Base-by-base conservation (phyloP, 345 rosid species). In the Euphorbia pulcherrima region DNA sequence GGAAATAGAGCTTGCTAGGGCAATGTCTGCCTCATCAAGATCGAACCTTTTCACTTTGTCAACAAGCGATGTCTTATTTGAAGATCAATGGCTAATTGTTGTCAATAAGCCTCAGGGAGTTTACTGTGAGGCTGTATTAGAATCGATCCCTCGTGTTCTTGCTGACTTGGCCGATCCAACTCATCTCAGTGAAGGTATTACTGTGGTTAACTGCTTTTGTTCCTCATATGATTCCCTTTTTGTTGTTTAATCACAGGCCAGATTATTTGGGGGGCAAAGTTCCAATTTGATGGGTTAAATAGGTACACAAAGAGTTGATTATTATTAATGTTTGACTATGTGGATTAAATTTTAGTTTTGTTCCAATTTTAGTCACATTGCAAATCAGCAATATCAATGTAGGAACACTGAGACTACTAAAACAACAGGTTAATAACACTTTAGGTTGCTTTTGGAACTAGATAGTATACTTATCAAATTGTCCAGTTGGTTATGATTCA, bases 61-160 rank as follows among this genome's bases (percentile, higher is more conserved):
- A 24, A 65, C 74, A 68, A 67, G 71, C 41, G 70, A 82, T 74
- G 56, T 91, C 4, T 57, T 90, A 23, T 89, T 81, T 77, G 95
- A 93, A 81, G 97, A 93, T 71, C 86, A 91, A 60, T 88, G 90
- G 88, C 82, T 93, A 39, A 53, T 93, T 71, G 95, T 86, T 13
- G 87, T 89, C 6, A 84, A 90, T 63, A 90, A 93, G 73, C 98
- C 97, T 20, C 78, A 69, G 63, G 97, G 97, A 5, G 55, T 92
- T 59, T 90, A 92, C 79, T 92, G 97, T 60, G 98, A 92, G 75
- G 40, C 77, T 68, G 75, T 88, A 66, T 75, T 92, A 60, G 85
- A 79, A 33, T 81, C 92, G 27, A 83, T 72, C 65, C 86, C 88
- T 52, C 50, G 33, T 67, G 18, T 87, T 66, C 64, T 83, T 6